Conservation (phyloP, 495 filamentous ascomycete species). For the Penicillium desertorum region DNA sequence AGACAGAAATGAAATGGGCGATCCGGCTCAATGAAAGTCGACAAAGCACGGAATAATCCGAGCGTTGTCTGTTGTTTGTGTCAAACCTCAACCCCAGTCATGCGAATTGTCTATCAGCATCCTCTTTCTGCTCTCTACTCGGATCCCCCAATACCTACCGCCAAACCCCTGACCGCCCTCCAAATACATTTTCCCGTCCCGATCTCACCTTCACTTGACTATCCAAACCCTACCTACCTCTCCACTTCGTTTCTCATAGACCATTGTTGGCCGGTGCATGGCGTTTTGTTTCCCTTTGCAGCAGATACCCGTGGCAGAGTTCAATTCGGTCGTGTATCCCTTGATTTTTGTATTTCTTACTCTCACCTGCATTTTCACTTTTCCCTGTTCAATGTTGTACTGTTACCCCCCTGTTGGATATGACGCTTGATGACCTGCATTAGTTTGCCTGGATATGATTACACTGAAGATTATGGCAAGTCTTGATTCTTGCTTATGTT, state of each 20-base stretch:
- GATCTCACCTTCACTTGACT: background rate
- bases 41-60: slow-evolving; percentile 22
- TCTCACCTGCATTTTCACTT: slow-evolving; percentile 2
- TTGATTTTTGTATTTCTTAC: slow-evolving; percentile 10
- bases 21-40: slow-evolving; percentile 60
- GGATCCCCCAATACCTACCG: background rate
- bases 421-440: slow-evolving; percentile 14
- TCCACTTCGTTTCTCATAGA: slow-evolving; percentile 6
- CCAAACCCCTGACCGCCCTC: background rate
- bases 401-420: slow-evolving; percentile 1
- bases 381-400: background rate
- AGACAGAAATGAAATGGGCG: slow-evolving; percentile 68
- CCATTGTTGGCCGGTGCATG: slow-evolving; percentile 15
- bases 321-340: slow-evolving; percentile 4
- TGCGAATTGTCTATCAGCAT: background rate
- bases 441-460: slow-evolving; percentile 11
- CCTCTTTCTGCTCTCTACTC: background rate
- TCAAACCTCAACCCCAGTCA: background rate
- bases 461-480: slow-evolving; percentile 2
- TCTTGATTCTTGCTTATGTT: slow-evolving; percentile 1
- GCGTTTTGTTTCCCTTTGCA: slow-evolving; percentile 18
- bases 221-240: background rate
- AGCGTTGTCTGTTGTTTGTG: background rate
- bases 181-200: background rate
- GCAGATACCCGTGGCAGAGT: slow-evolving; percentile 25